A percentile compares a stretch with the other conserved stretches of the same genome.
phyloP scores from a whole-genome alignment of 106 monocot species.

The Allium cepa region DNA sequence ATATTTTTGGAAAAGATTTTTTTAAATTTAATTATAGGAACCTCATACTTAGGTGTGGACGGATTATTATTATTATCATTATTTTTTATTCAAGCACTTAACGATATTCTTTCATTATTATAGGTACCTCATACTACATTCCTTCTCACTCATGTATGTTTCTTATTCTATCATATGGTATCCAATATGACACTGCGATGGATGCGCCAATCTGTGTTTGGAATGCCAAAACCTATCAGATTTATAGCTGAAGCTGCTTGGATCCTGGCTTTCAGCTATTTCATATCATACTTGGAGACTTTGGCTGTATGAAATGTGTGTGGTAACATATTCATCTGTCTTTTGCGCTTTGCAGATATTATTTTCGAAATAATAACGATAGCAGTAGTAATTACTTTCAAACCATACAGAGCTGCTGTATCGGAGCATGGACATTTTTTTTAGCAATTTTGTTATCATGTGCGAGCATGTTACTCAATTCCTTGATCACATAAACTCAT shows the following conservation, averaged over 20 bases:
- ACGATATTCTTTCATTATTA: neutral
- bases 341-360: neutral
- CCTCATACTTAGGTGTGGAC: too few relatives aligned
- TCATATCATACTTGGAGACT: slow-evolving; percentile 93
- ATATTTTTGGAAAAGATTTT: too few relatives aligned
- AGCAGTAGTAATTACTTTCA: too few relatives aligned
- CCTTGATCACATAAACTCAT: too few relatives aligned
- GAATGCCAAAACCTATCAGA: slow-evolving; percentile 46
- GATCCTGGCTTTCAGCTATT: slow-evolving; percentile 84
- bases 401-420: too few relatives aligned
- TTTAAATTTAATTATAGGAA: too few relatives aligned
- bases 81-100: too few relatives aligned
- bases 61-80: too few relatives aligned
- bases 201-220: slow-evolving; percentile 53
- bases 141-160: slow-evolving; percentile 80
- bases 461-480: too few relatives aligned
- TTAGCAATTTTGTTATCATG: too few relatives aligned
- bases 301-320: slow-evolving; percentile 91
- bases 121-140: slow-evolving; percentile 98
- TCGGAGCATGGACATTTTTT: too few relatives aligned
- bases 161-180: slow-evolving; percentile 80
- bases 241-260: slow-evolving; percentile 62
- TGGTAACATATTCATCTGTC: slow-evolving; percentile 9
- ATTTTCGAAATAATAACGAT: too few relatives aligned
- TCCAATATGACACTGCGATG: slow-evolving; percentile 82